A percentile compares a stretch with the other conserved stretches of the same genome.
phyloP scores from a whole-genome alignment of 352 stramenopile species.

The Peronospora destructor region DNA sequence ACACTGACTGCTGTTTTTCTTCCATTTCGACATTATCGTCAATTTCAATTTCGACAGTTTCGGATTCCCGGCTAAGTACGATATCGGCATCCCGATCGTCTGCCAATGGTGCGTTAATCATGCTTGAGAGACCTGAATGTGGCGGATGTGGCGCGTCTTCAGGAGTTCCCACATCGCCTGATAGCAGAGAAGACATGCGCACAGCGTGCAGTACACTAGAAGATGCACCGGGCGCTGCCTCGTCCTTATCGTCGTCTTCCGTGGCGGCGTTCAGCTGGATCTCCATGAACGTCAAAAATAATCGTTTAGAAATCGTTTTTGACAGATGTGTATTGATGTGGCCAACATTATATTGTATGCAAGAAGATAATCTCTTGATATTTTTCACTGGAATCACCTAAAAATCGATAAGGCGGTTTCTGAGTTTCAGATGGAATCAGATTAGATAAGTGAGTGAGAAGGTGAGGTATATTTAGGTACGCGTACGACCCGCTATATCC shows the following conservation, averaged over 20 bases:
- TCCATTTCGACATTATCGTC: slow-evolving; percentile 23
- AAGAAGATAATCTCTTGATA: too few relatives aligned
- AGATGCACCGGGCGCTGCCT: slow-evolving; percentile 10
- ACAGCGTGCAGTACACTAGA: slow-evolving; percentile 15
- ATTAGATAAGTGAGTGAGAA: too few relatives aligned
- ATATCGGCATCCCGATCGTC: slow-evolving; percentile 27
- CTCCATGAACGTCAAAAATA: slow-evolving; percentile 26
- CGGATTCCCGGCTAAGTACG: slow-evolving; percentile 11
- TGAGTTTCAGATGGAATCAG: too few relatives aligned
- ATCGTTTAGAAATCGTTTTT: too few relatives aligned
- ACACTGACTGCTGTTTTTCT: background rate
- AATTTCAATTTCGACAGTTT: slow-evolving; percentile 5
- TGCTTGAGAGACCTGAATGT: slow-evolving; percentile 36
- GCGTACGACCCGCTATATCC: too few relatives aligned
- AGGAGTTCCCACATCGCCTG: slow-evolving; percentile 22
- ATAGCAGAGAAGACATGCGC: slow-evolving; percentile 44
- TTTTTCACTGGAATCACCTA: too few relatives aligned
- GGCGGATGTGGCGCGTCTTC: slow-evolving; percentile 1
- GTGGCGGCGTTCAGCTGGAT: slow-evolving; percentile 41
- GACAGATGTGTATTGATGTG: too few relatives aligned
- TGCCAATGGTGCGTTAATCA: slow-evolving; percentile 52
- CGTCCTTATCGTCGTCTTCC: slow-evolving; percentile 13
- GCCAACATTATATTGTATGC: too few relatives aligned
- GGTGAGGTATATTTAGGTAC: too few relatives aligned
- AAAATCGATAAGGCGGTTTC: too few relatives aligned